phyloP scores from a whole-genome alignment of 306 rosid genomes.

The Quercus bicolor region DNA sequence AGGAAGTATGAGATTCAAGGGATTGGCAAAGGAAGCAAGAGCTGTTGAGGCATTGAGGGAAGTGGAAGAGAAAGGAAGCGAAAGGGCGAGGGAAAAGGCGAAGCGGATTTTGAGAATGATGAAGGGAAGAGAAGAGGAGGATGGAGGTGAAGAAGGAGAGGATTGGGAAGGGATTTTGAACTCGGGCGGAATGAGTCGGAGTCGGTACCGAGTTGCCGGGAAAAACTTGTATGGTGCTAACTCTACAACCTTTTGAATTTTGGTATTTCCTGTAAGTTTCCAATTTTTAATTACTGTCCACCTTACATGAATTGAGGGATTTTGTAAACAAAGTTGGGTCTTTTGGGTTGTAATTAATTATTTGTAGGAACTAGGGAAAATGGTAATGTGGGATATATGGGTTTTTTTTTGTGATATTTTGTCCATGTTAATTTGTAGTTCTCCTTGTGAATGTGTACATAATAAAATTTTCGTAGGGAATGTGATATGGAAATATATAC shows the following conservation, averaged over 20 bases:
- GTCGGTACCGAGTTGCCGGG: constrained; percentile 37
- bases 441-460: neutral
- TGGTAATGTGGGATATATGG: neutral
- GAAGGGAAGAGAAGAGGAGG: constrained; percentile 49
- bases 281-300: constrained; percentile 9
- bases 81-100: constrained; percentile 79
- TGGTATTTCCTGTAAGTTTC: neutral
- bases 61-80: constrained; percentile 73
- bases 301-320: neutral
- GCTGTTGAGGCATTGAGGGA: constrained; percentile 70
- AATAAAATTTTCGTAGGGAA: neutral
- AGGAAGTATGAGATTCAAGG: constrained; percentile 75
- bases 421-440: neutral
- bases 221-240: constrained; percentile 39
- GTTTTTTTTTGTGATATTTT: neutral
- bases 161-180: constrained; percentile 28
- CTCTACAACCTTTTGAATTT: constrained; percentile 50
- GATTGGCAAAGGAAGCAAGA: constrained; percentile 77
- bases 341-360: neutral
- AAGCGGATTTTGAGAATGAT: constrained; percentile 60
- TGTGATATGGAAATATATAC: neutral
- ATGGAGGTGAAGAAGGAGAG: constrained; percentile 18
- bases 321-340: neutral
- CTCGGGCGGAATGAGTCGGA: constrained; percentile 26
- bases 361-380: too few species aligned